Base-by-base conservation (phyloP, 257 asterid genomes). In the Leptodermis oblonga region DNA sequence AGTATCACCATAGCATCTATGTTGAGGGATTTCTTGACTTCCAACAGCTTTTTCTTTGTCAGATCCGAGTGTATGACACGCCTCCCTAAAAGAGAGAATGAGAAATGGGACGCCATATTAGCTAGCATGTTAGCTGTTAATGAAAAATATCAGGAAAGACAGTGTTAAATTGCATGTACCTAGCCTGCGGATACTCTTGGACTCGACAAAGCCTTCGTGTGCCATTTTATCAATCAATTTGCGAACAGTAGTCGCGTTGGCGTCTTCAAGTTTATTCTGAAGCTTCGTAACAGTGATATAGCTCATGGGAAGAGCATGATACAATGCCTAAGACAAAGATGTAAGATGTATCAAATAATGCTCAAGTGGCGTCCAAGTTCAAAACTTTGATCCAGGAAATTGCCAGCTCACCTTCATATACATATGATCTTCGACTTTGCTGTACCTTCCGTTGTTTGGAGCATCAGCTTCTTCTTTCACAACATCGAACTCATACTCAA, bases 141-240 rank as follows among this genome's bases (percentile, higher is more conserved):
- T 25, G 58, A 71, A 69, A 45, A 51, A 45, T n/a, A n/a, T 43
- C 41, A 43, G 18, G 15, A 33, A 65, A 39, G 36, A 62, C 31
- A 17, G 10, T 25, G 30, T 54, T 33, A 43, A 56, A 48, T 12
- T 62, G 46, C 43, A 58, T 56, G 55, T 82, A 92, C 98, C 97
- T 23, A 93, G 86, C 79, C 89, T 83, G 70, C 97, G 97, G 80
- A 86, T 83, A 82, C 82, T 70, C 46, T 77, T 81, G 69, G 92
- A 80, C 82, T 89, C 97, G 62, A 90, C 68, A 66, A 79, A 90
- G 73, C 97, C 99, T 67, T 93, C 99, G 67, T 73, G 85, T 61
- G 86, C 70, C 99, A 90, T 93, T 79, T 81, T 90, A 82, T 88
- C 96, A 30, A 93, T 85, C 71, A 93, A 90, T 82, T 84, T 93